These are phyloP conservation scores for Scutellaria barbata DNA, from an alignment of 257 asterid genomes.

Conservation along the genomic window DNA sequence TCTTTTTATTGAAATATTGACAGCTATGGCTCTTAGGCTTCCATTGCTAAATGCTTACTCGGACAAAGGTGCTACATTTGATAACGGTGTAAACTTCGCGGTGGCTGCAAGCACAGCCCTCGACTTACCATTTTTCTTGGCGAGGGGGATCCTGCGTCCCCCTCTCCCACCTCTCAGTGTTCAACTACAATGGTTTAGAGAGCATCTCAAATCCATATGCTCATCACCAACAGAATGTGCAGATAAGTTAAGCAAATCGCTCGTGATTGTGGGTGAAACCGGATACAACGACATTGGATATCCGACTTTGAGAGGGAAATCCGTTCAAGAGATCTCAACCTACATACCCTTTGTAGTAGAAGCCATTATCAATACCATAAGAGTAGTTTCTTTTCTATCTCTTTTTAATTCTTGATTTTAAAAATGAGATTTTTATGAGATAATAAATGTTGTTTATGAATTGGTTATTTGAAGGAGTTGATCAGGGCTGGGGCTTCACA, in stretches of 20 bases:
- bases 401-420: too few relatives aligned
- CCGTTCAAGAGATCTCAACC: slow-evolving; percentile 5
- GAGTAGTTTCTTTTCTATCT: slow-evolving; percentile 25
- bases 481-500: slow-evolving; percentile 21
- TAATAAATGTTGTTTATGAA: too few relatives aligned
- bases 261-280: slow-evolving; percentile 39
- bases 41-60: slow-evolving; percentile 43
- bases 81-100: slow-evolving; percentile 45
- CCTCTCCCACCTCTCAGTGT: slow-evolving; percentile 14
- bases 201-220: slow-evolving; percentile 33
- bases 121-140: slow-evolving; percentile 13
- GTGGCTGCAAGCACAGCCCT: slow-evolving; percentile 46
- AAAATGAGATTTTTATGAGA: too few relatives aligned
- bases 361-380: slow-evolving; percentile 30
- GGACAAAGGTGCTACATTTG: slow-evolving; percentile 36
- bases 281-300: slow-evolving; percentile 41
- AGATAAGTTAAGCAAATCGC: slow-evolving; percentile 12
- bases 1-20: neutral
- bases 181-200: slow-evolving; percentile 38
- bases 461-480: slow-evolving; percentile 27
- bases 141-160: slow-evolving; percentile 18
- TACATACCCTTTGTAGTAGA: slow-evolving; percentile 31
- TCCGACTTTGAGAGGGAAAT: slow-evolving; percentile 3
- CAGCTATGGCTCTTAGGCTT: slow-evolving; percentile 46
- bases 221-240: slow-evolving; percentile 21